phyloP scores from a whole-genome alignment of 2,329 filamentous ascomycete species.

The Ophiocordyceps robertsii region DNA sequence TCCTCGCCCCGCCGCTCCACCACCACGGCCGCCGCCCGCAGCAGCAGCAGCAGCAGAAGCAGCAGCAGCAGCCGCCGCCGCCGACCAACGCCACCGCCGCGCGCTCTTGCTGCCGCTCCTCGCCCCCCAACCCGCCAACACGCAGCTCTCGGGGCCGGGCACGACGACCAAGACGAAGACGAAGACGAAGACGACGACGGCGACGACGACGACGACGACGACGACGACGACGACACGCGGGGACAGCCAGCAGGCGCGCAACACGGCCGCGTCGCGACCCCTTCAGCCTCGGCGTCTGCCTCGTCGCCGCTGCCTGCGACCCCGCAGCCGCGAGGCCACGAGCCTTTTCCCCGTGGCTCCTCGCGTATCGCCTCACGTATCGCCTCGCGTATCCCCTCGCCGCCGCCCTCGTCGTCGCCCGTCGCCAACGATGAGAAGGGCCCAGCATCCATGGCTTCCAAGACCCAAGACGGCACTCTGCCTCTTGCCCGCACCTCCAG shows the following conservation, averaged over 20 bases:
- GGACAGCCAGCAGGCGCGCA: neutral
- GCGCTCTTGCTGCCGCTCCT: neutral
- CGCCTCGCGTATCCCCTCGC: constrained; percentile 36
- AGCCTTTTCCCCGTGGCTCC: neutral
- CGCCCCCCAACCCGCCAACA: too few relatives aligned
- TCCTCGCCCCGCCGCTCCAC: constrained; percentile 3
- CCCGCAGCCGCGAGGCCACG: neutral
- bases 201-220: constrained; percentile 3
- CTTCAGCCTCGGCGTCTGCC: neutral
- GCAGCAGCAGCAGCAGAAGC: neutral
- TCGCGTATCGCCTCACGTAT: too few relatives aligned
- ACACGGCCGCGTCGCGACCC: neutral
- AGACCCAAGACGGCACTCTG: constrained; percentile 10
- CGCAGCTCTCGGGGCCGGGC: too few relatives aligned
- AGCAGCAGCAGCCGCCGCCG: neutral
- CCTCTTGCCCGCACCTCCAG: neutral
- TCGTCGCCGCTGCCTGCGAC: neutral
- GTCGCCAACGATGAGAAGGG: constrained; percentile 26
- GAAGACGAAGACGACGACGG: constrained; percentile 6
- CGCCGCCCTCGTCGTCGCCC: constrained; percentile 39
- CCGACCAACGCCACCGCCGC: neutral
- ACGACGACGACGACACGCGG: constrained; percentile 7
- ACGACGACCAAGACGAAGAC: too few relatives aligned
- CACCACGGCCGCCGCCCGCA: too few relatives aligned
- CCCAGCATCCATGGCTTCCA: constrained; percentile 35